Percentiles rank a stretch among this genome's conserved stretches.
phyloP scores from a whole-genome alignment of 1,139 yeast genomes.

The Candida sanyaensis region DNA sequence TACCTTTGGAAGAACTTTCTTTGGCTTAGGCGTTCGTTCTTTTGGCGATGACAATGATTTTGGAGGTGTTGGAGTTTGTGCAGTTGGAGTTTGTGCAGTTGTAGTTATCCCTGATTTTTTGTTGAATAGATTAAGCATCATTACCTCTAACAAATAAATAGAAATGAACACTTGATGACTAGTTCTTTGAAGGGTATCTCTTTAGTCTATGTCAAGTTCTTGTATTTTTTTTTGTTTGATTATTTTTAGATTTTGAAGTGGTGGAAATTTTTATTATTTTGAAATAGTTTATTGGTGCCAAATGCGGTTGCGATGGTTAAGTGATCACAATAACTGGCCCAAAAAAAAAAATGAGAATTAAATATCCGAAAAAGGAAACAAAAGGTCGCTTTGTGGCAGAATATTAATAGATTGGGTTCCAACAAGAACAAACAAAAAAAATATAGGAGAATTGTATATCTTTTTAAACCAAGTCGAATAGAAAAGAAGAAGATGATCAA shows the following conservation, averaged over 20 bases:
- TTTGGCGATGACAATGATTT: neutral
- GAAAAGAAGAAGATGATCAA: too few species aligned
- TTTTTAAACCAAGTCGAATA: too few species aligned
- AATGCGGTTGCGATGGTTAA: neutral
- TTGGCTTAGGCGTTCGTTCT: slow-evolving; percentile 1
- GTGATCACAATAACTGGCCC: too few species aligned
- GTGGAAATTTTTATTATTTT: neutral
- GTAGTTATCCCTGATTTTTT: slow-evolving; percentile 1
- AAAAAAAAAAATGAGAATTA: neutral
- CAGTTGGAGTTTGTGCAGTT: neutral
- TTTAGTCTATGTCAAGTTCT: too few species aligned
- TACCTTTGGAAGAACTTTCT: slow-evolving; percentile 1
- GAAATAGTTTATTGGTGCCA: neutral
- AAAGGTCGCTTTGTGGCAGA: neutral
- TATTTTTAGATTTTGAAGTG: neutral
- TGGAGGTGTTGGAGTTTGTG: neutral
- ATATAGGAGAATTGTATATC: neutral
- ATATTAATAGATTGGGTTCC: too few species aligned
- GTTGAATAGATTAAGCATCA: slow-evolving; percentile 8
- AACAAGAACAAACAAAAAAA: neutral
- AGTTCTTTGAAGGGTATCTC: too few species aligned
- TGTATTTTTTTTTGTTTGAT: too few species aligned
- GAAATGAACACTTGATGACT: neutral
- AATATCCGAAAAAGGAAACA: neutral
- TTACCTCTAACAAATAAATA: neutral